A percentile compares a stretch with the other conserved stretches of the same genome.
These are phyloP conservation scores for Cystofilobasidium ferigula DNA, from an alignment of 768 basidiomycete genomes.

Conservation along the genomic window DNA sequence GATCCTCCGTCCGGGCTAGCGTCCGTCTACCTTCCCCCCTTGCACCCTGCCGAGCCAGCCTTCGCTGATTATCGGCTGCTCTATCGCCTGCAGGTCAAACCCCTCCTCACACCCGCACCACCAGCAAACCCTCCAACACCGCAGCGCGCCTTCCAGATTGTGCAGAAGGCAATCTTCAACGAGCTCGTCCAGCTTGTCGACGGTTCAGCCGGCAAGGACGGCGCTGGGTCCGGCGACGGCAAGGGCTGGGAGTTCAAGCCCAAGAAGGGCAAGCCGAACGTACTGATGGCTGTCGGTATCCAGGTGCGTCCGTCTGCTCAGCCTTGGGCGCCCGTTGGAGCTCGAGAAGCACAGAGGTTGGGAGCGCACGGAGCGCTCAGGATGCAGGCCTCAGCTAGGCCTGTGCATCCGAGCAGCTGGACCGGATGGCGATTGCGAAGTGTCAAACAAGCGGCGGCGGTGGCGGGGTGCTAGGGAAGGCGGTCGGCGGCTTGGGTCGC, in stretches of 20 bases:
- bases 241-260: conserved; percentile 48
- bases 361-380: neutral
- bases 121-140: conserved; percentile 16
- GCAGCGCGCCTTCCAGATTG: conserved; percentile 39
- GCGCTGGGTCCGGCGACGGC: conserved; percentile 31
- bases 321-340: neutral
- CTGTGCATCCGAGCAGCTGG: no score
- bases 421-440: no score
- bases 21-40: conserved; percentile 43
- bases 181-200: conserved; percentile 91
- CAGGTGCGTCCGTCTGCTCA: conserved; percentile 50
- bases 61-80: no score
- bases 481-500: no score
- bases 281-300: conserved; percentile 94
- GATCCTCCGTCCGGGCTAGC: conserved; percentile 80
- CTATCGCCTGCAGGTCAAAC: conserved; percentile 22
- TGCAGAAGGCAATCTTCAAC: conserved; percentile 97
- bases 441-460: no score
- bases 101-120: conserved; percentile 13
- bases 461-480: no score
- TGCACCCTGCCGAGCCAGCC: neutral
- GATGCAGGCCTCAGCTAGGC: no score
- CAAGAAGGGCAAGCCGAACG: conserved; percentile 82
- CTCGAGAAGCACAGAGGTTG: neutral
- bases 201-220: conserved; percentile 49